Conservation (phyloP, 116 monocot genomes). For the Thalassia testudinum region DNA sequence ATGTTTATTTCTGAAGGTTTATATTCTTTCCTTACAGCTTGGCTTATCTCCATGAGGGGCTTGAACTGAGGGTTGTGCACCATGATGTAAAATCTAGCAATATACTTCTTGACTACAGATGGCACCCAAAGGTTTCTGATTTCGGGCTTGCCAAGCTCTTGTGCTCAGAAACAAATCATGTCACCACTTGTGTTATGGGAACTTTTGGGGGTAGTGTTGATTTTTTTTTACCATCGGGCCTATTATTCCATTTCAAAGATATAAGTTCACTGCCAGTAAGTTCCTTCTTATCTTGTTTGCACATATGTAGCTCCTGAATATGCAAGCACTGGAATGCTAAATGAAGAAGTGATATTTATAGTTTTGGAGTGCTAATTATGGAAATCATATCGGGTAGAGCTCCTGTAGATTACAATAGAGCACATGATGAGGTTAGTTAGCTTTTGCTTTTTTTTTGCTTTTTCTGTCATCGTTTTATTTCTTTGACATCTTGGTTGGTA, state of each 20-base stretch:
- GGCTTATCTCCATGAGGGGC: constrained; percentile 70
- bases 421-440: constrained; percentile 44
- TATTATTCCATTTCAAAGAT: too few relatives aligned
- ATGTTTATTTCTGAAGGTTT: too few relatives aligned
- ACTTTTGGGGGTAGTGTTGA: constrained; percentile 58
- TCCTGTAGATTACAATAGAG: constrained; percentile 63
- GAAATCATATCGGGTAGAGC: constrained; percentile 76
- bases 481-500: too few relatives aligned
- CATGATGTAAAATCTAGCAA: constrained; percentile 91
- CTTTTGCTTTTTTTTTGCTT: too few relatives aligned
- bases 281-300: too few relatives aligned
- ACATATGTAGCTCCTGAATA: constrained; percentile 85
- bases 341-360: constrained; percentile 80
- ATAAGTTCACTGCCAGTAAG: too few relatives aligned
- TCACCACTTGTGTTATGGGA: constrained; percentile 89
- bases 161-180: constrained; percentile 62
- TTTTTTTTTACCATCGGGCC: too few relatives aligned
- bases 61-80: constrained; percentile 92
- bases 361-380: constrained; percentile 84
- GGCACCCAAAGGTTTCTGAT: constrained; percentile 86
- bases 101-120: constrained; percentile 75
- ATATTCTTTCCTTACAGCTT: too few relatives aligned
- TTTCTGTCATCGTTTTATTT: too few relatives aligned
- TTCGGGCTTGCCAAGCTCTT: constrained; percentile 90
- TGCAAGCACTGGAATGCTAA: constrained; percentile 80